These are phyloP conservation scores for Logfia minima DNA, from an alignment of 129 eudicot species.

Conservation along the genomic window DNA sequence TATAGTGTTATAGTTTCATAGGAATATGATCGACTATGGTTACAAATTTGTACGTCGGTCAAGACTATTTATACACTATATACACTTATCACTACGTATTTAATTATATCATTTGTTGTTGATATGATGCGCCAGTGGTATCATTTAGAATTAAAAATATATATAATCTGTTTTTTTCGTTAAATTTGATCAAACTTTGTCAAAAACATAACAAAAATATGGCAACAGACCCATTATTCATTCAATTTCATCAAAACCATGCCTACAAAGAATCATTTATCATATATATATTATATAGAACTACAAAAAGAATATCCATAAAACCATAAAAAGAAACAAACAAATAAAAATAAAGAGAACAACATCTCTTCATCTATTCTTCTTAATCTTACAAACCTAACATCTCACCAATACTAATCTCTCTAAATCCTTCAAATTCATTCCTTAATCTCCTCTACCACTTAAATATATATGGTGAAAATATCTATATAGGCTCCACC, in stretches of 20 bases:
- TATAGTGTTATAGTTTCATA: too few species aligned
- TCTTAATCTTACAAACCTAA: conserved; percentile 36
- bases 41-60: too few species aligned
- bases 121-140: too few species aligned
- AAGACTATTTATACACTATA: too few species aligned
- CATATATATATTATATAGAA: conserved; percentile 31
- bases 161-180: background rate
- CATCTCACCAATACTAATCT: conserved; percentile 29
- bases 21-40: too few species aligned
- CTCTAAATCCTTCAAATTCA: conserved; percentile 37
- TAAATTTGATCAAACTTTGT: background rate
- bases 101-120: too few species aligned
- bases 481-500: conserved; percentile 31
- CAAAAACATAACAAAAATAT: background rate
- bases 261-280: conserved; percentile 6
- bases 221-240: background rate
- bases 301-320: conserved; percentile 66
- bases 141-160: too few species aligned
- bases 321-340: conserved; percentile 24
- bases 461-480: conserved; percentile 31
- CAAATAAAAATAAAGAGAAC: conserved; percentile 18
- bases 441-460: conserved; percentile 36
- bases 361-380: conserved; percentile 22
- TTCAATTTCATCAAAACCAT: background rate
- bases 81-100: too few species aligned